Evolutionary conservation across 805 yeast genomes (phyloP).

Genomic region (Lachancea dasiensis): DNA sequence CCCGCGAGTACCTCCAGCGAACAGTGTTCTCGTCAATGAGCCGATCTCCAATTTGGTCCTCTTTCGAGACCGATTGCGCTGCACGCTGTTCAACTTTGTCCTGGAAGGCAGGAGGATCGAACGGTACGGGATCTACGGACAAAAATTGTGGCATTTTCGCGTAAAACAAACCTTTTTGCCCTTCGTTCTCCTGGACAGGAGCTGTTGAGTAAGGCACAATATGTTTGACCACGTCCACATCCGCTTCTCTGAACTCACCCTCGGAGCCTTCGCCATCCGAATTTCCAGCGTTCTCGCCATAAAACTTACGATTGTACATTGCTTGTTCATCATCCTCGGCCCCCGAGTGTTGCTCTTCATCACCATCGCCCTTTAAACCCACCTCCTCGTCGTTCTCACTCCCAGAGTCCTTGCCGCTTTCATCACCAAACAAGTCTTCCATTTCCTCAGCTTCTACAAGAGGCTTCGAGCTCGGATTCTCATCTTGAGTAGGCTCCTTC

Average conservation of each 20-base stretch:
- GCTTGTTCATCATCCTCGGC: slow-evolving; percentile 34
- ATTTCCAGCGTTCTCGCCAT: slow-evolving; percentile 28
- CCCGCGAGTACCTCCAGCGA: slow-evolving; percentile 88
- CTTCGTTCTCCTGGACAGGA: slow-evolving; percentile 31
- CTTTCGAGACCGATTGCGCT: slow-evolving; percentile 31
- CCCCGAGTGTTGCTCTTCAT: slow-evolving; percentile 22
- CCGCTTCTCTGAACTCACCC: slow-evolving; percentile 33
- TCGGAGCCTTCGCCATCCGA: slow-evolving; percentile 31
- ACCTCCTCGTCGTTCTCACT: slow-evolving; percentile 26
- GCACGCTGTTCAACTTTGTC: slow-evolving; percentile 41
- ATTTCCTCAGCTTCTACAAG: slow-evolving; percentile 33
- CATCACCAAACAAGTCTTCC: slow-evolving; percentile 41
- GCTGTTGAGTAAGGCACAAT: slow-evolving; percentile 43
- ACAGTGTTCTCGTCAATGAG: slow-evolving; percentile 76
- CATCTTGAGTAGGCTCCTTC: slow-evolving; percentile 1
- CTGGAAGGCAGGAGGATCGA: slow-evolving; percentile 67
- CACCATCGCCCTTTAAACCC: background rate
- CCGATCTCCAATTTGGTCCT: slow-evolving; percentile 54
- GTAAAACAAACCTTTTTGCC: slow-evolving; percentile 34
- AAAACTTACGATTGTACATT: slow-evolving; percentile 32
- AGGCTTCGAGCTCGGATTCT: slow-evolving; percentile 6
- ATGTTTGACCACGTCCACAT: slow-evolving; percentile 37
- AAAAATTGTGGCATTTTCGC: slow-evolving; percentile 79
- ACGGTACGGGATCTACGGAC: slow-evolving; percentile 78
- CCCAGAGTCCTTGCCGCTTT: slow-evolving; percentile 24